These are phyloP conservation scores for Zygoascus bituminiphila DNA, from an alignment of 805 yeast species.

Conservation along the genomic window DNA sequence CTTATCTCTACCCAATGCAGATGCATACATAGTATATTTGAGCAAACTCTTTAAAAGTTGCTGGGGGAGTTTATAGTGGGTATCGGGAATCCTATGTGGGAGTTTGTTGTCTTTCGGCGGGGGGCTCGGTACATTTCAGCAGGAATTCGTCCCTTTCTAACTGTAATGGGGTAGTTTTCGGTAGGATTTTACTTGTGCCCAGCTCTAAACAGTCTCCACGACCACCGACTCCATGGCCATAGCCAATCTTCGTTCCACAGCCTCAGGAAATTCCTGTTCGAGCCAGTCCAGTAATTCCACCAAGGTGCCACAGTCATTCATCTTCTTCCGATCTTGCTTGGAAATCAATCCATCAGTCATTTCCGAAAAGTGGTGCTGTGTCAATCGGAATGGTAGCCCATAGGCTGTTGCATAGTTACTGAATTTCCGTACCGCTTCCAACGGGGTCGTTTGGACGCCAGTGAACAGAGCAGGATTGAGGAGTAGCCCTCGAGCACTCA, in stretches of 20 bases:
- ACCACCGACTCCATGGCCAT: neutral
- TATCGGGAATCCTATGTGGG: no score
- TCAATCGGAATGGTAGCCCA: conserved; percentile 76
- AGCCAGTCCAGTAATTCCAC: conserved; percentile 75
- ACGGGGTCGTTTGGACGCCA: conserved; percentile 67
- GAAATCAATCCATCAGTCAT: conserved; percentile 60
- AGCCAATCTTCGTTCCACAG: neutral
- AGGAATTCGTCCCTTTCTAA: no score
- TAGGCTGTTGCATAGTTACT: conserved; percentile 70
- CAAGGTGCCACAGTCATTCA: conserved; percentile 54
- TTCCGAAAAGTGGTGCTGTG: conserved; percentile 81
- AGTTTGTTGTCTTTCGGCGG: neutral
- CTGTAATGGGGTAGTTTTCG: no score
- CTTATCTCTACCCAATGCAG: neutral
- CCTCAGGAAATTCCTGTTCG: conserved; percentile 61
- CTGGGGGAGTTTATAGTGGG: no score
- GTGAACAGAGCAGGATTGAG: conserved; percentile 83
- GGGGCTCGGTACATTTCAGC: no score
- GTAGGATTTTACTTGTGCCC: no score
- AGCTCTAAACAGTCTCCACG: no score
- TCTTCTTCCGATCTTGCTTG: conserved; percentile 42
- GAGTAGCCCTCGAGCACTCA: conserved; percentile 89
- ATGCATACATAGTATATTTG: no score
- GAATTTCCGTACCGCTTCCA: conserved; percentile 83
- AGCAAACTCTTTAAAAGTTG: no score